Base-by-base conservation (phyloP, 2,329 filamentous ascomycete genomes). In the Pseudogymnoascus sp. region DNA sequence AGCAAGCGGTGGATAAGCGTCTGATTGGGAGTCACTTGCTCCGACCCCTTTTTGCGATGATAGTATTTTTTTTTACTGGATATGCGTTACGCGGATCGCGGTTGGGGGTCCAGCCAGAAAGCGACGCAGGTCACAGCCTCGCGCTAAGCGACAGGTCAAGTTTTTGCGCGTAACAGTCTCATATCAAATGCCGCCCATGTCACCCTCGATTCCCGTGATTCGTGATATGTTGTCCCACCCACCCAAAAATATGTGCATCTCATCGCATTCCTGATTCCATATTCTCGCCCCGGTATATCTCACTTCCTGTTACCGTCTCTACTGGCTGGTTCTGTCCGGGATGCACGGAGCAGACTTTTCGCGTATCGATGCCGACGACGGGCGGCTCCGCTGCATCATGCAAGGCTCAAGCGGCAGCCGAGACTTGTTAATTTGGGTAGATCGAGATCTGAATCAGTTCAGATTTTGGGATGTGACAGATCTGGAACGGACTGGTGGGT, bases 131-230 rank as follows among this genome's bases (percentile, higher is more conserved):
- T 33, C 47, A 35, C 47, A 53, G 47, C 47, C 47, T 53, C 47
- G 47, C 47, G 47, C 47, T 53, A 53, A 53, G 47, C 47, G 47
- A 53, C 47, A 53, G 47, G 47, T 53, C 47, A 53, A 20, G 47
- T 53, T 53, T 53, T 53, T 53, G 47, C 47, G 28, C 47, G 28
- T 33, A 53, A 53, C 47, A 33, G 28, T 53, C 47, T 53, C 47
- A 53, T 53, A 53, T 53, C 11, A 53, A 53, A 53, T 53, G 28
- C 28, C 47, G 28, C 47, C 47, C 12, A 25, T 53, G 47, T 53
- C 47, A 53, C 43, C 28, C 47, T 53, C 47, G 43, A 53, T 53
- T 53, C 47, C 28, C 47, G 28, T 53, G 28, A 33, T 53, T 15
- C 11, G 22, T 30, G 15, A 53, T 53, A 53, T 53, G 47, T 15